These are phyloP conservation scores for Marasmius fiardii DNA, from an alignment of 1,284 basidiomycete species.

Conservation along the genomic window DNA sequence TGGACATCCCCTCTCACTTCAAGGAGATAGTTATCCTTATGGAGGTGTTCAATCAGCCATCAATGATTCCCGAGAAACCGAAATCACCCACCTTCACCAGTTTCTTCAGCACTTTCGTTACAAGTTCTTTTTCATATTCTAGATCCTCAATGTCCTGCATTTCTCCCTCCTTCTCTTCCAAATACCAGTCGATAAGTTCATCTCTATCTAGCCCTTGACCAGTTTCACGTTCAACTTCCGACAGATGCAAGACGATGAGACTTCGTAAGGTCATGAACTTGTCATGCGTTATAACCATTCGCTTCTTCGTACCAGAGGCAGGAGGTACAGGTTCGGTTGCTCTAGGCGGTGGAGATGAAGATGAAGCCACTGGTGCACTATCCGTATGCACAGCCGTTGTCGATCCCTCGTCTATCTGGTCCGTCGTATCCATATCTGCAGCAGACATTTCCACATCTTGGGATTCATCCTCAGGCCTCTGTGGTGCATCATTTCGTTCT, in stretches of 20 bases:
- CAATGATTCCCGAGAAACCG: constrained; percentile 2
- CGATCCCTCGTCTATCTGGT: constrained; percentile 56
- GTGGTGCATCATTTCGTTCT: constrained; percentile 35
- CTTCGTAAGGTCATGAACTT: constrained; percentile 91
- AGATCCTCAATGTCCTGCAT: constrained; percentile 85
- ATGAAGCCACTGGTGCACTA: constrained; percentile 3
- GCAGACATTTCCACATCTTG: constrained; percentile 66
- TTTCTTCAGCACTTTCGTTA: constrained; percentile 87
- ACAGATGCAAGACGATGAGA: constrained; percentile 82
- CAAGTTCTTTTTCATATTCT: constrained; percentile 89
- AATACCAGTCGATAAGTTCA: constrained; percentile 95
- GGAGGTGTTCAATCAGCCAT: constrained; percentile 9
- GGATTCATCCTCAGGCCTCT: constrained; percentile 33
- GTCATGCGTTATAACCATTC: constrained; percentile 94
- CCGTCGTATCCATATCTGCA: constrained; percentile 53
- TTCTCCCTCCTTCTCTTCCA: constrained; percentile 85
- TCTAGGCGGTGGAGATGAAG: constrained; percentile 8
- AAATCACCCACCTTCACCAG: constrained; percentile 75
- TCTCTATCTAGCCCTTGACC: constrained; percentile 82
- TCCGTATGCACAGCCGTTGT: constrained; percentile 28
- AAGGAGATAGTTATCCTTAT: constrained; percentile 82
- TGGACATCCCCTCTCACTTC: constrained; percentile 82
- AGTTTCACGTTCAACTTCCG: constrained; percentile 74
- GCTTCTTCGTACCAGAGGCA: constrained; percentile 50
- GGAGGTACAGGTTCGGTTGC: constrained; percentile 28